Conservation (phyloP, 768 basidiomycete species). For the Termitomyces sp. region DNA sequence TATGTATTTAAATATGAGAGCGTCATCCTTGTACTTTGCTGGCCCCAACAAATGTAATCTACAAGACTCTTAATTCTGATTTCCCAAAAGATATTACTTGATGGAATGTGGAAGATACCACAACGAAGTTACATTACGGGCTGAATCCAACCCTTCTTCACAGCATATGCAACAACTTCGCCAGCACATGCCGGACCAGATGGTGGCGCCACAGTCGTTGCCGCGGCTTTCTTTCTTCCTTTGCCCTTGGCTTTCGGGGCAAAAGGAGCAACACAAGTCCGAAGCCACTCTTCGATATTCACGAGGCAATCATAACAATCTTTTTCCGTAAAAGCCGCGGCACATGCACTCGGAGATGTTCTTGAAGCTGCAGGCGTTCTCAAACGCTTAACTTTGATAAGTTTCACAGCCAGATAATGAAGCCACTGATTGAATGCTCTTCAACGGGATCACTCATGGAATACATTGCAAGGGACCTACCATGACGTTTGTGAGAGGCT, state of each 20-base stretch:
- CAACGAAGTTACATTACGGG: slow-evolving; percentile 8
- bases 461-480: slow-evolving; percentile 35
- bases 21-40: not conserved
- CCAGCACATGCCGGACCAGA: slow-evolving; percentile 41
- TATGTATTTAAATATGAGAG: not conserved
- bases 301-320: slow-evolving; percentile 66
- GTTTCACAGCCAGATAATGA: slow-evolving; percentile 74
- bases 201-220: slow-evolving; percentile 6
- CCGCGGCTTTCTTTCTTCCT: slow-evolving; percentile 26
- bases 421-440: slow-evolving; percentile 64
- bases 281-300: slow-evolving; percentile 59
- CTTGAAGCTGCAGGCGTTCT: slow-evolving; percentile 43
- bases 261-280: slow-evolving; percentile 34
- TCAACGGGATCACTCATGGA: slow-evolving; percentile 1
- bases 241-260: slow-evolving; percentile 29
- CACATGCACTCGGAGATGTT: slow-evolving; percentile 26
- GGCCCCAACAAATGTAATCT: not conserved
- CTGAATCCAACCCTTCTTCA: slow-evolving; percentile 57
- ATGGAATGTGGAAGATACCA: not conserved
- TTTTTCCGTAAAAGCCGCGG: slow-evolving; percentile 49
- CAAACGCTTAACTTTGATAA: slow-evolving; percentile 65
- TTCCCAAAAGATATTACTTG: not conserved
- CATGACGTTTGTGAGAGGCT: slow-evolving; percentile 86
- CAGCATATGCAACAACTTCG: slow-evolving; percentile 58
- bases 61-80: not conserved